Base-by-base conservation (phyloP, 352 stramenopile species). In the Aphanomyces invadans region DNA sequence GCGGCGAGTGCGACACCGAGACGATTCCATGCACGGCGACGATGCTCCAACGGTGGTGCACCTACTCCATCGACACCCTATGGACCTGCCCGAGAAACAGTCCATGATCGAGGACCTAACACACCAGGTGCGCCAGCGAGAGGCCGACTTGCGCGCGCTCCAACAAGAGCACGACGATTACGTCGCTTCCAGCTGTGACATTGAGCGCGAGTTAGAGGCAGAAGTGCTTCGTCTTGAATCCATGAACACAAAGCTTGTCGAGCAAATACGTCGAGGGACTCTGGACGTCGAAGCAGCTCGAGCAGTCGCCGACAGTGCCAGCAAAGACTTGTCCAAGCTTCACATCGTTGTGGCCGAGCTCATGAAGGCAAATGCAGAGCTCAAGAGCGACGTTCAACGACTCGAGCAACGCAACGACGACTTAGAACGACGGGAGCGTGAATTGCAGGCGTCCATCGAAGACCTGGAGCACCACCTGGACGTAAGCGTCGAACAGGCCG, bases 321-420 rank as follows among this genome's bases (percentile, higher is more conserved):
- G 12, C 28, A 66, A 57, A 29, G 44, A 57, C 26, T n/a, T 66
- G 4, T 29, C 39, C 0, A 36, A 66, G 31, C 64, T 88, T 9
- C 66, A 74, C 12, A 46, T 44, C 2, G 55, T 68, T 7, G 46
- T 68, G 21, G 76, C 86, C 32, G 70, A 78, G 11, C 61, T 73
- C 39, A 51, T 80, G 29, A 48, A 76, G 33, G 70, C 56, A 4
- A 76, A 85, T 21, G 31, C 76, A 4, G 77, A 78, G 23, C 79
- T 88, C 73, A 88, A 87, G 74, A 80, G 75, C 71, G 77, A 74
- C 45, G 77, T 89, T 28, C 80, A 91, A 74, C 73, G 71, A 12
- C 73, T 89, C 21, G 79, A 89, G 61, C 80, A 91, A 69, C 70
- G 68, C 19, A 89, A 89, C 45, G 83, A 89, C 52, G 79, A 89